A percentile compares a stretch with the other conserved stretches of the same genome.
These are phyloP conservation scores for Mesotaenium endlicherianum DNA, from an alignment of 139 green algal species.

Conservation along the genomic window DNA sequence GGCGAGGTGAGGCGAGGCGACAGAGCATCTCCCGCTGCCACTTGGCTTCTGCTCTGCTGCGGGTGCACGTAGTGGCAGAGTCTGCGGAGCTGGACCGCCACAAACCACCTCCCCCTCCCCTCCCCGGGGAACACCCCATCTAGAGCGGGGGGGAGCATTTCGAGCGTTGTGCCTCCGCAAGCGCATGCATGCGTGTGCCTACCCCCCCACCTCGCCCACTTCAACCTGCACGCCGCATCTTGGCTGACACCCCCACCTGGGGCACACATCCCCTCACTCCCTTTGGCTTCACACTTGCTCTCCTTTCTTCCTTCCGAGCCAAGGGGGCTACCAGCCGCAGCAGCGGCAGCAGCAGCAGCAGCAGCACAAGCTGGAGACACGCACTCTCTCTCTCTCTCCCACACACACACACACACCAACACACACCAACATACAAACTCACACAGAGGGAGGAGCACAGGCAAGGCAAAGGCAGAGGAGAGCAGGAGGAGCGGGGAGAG, in stretches of 20 bases:
- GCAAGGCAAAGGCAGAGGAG: neutral
- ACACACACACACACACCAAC: neutral
- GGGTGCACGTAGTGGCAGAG: neutral
- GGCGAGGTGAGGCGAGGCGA: neutral
- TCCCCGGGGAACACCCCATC: neutral
- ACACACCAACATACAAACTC: neutral
- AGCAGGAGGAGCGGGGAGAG: neutral
- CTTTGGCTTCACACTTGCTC: neutral
- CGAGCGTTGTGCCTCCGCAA: neutral
- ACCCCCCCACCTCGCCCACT: neutral
- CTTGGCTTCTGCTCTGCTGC: neutral
- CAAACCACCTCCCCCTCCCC: neutral
- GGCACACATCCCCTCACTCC: neutral
- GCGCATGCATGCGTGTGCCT: neutral
- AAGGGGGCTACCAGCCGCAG: neutral
- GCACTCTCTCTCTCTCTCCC: neutral
- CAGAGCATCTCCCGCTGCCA: neutral
- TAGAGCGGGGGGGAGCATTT: no score
- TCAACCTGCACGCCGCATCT: neutral
- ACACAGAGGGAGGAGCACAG: neutral
- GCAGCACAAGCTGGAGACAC: neutral
- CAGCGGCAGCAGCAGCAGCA: neutral
- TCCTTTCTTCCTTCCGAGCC: neutral
- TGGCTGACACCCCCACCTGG: neutral
- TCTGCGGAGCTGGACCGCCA: neutral